Conservation (phyloP, 1,284 basidiomycete genomes). For the Ceratobasidium sp. region DNA sequence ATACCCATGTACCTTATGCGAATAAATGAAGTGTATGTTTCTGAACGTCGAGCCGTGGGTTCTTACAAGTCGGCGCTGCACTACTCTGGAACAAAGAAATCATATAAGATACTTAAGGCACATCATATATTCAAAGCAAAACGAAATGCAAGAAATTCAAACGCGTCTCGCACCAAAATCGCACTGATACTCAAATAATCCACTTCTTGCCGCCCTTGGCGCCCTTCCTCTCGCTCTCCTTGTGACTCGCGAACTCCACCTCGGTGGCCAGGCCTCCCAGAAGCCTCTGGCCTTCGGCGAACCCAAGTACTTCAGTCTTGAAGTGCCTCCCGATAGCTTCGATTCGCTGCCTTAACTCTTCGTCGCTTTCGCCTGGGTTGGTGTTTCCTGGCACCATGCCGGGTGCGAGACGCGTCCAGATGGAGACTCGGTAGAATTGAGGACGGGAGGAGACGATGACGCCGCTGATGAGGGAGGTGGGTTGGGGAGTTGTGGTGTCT, state of each 20-base stretch:
- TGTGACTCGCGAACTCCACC: slow-evolving; percentile 94
- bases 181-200: slow-evolving; percentile 65
- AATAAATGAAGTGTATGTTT: slow-evolving; percentile 14
- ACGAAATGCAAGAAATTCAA: slow-evolving; percentile 50
- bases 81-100: background rate
- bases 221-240: slow-evolving; percentile 95
- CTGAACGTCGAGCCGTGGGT: background rate
- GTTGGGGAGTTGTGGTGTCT: slow-evolving; percentile 63
- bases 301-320: slow-evolving; percentile 91
- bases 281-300: slow-evolving; percentile 78
- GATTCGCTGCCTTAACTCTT: slow-evolving; percentile 76
- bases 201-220: slow-evolving; percentile 82
- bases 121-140: slow-evolving; percentile 32
- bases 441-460: slow-evolving; percentile 96
- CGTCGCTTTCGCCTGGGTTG: slow-evolving; percentile 61
- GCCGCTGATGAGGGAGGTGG: slow-evolving; percentile 87
- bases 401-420: slow-evolving; percentile 92
- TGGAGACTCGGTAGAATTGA: slow-evolving; percentile 95
- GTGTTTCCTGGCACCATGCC: slow-evolving; percentile 29
- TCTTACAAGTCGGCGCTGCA: background rate
- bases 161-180: slow-evolving; percentile 45
- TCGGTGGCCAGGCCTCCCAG: slow-evolving; percentile 87
- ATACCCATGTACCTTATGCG: slow-evolving; percentile 24
- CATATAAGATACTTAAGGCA: slow-evolving; percentile 33
- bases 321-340: slow-evolving; percentile 85